Conservation (phyloP, 208 protist genomes). For the Trypanosoma caninum region DNA sequence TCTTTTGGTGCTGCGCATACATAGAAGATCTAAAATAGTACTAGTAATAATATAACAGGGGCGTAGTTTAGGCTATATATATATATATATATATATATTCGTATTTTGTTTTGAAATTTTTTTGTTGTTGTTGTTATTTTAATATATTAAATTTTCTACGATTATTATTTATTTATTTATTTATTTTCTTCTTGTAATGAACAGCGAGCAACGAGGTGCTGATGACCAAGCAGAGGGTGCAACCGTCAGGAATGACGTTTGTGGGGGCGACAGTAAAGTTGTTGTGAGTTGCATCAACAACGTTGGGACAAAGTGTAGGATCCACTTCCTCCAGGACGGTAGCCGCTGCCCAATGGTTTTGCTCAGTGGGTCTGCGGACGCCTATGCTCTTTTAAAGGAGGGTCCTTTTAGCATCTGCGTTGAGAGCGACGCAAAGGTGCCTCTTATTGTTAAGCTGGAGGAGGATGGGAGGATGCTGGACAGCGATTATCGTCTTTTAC, state of each 20-base stretch:
- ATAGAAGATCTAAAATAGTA: background rate
- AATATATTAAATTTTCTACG: no score
- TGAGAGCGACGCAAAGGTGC: background rate
- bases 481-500: conserved; percentile 14
- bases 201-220: no score
- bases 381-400: conserved; percentile 1
- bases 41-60: no score
- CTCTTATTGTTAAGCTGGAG: conserved; percentile 11
- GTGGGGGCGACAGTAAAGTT: background rate
- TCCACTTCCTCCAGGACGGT: conserved; percentile 17
- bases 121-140: background rate
- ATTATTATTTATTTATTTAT: no score
- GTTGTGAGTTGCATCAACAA: background rate
- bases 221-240: no score
- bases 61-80: no score
- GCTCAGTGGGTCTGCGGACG: background rate
- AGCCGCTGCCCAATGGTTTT: background rate
- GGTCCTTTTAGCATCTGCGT: conserved; percentile 15
- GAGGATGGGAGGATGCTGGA: conserved; percentile 7
- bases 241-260: no score
- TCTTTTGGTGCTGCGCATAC: background rate
- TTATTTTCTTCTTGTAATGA: no score
- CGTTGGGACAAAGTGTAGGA: background rate
- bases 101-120: background rate
- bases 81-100: no score